These are phyloP conservation scores for Pyrenophora graminea DNA, from an alignment of 2,329 filamentous ascomycete species.

Conservation along the genomic window DNA sequence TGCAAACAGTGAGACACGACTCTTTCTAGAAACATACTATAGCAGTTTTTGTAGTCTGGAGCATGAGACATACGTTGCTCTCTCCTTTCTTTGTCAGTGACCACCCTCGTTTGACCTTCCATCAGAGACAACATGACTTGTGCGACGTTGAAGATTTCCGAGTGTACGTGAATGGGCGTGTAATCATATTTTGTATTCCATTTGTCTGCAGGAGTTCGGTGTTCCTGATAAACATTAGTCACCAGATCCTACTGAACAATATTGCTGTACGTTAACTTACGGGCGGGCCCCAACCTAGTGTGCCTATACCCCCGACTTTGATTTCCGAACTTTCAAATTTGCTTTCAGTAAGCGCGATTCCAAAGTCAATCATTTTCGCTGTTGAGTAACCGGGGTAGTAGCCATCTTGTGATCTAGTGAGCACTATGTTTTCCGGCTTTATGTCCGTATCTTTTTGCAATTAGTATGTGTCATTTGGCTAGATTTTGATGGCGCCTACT, in stretches of 20 bases:
- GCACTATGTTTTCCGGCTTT: not conserved
- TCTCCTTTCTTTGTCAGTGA: no score
- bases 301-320: not conserved
- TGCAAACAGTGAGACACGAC: not conserved
- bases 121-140: no score
- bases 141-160: no score
- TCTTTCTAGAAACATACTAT: conserved; percentile 53
- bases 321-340: not conserved
- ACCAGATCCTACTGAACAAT: not conserved
- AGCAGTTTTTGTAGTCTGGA: not conserved
- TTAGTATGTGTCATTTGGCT: not conserved
- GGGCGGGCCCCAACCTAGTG: not conserved
- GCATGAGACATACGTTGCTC: not conserved
- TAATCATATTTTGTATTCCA: no score
- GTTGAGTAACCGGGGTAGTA: not conserved
- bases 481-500: not conserved
- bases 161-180: no score
- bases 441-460: not conserved
- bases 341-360: not conserved
- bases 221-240: not conserved
- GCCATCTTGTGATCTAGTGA: not conserved
- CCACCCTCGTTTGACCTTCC: no score
- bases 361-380: not conserved
- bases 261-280: not conserved
- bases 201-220: not conserved